phyloP scores from a whole-genome alignment of 306 rosid species.

The Betula pendula region DNA sequence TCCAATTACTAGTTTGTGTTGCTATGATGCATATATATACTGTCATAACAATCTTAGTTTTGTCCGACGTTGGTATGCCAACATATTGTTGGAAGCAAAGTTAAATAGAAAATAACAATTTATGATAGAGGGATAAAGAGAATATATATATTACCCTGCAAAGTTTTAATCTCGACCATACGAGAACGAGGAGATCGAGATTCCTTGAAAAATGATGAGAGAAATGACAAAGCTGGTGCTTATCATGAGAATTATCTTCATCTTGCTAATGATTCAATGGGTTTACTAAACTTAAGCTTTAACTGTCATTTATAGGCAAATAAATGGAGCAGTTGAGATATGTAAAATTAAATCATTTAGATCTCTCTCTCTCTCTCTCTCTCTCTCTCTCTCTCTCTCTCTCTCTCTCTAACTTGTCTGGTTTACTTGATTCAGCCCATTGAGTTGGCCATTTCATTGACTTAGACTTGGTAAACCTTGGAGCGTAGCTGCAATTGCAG shows the following conservation, averaged over 20 bases:
- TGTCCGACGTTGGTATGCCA: no score
- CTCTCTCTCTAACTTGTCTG: no score
- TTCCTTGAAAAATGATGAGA: not conserved
- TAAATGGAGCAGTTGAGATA: not conserved
- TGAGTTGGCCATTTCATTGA: no score
- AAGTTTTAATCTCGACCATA: not conserved
- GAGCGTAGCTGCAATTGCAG: not conserved
- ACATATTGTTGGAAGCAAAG: no score
- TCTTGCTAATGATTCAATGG: not conserved
- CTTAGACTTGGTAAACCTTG: not conserved
- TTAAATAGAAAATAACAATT: no score
- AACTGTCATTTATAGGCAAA: not conserved
- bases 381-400: no score
- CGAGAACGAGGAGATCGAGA: not conserved
- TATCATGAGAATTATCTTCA: not conserved
- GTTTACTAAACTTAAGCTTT: not conserved
- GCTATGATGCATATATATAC: no score
- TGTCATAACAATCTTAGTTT: no score
- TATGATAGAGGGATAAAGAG: not conserved
- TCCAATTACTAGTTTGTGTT: no score
- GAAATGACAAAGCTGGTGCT: not conserved
- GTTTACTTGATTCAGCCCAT: no score
- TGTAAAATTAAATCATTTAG: not conserved
- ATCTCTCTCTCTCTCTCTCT: not conserved
- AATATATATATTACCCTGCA: not conserved